These are phyloP conservation scores for Xerocomus cyaneibrunnescens DNA, from an alignment of 1,284 basidiomycete species.

Conservation along the genomic window DNA sequence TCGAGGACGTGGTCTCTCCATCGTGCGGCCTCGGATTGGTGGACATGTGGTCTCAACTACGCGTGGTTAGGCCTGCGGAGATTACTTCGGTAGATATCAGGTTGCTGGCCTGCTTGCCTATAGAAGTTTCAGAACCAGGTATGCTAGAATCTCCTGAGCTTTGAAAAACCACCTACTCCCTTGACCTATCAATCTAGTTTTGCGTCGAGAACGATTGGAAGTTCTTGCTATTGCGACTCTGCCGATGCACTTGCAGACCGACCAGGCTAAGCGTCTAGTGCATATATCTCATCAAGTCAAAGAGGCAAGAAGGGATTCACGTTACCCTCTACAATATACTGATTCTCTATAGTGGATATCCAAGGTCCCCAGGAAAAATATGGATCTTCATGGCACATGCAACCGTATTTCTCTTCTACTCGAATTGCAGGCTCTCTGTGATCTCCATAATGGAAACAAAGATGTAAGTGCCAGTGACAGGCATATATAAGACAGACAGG, in stretches of 20 bases:
- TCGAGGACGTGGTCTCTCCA: slow-evolving; percentile 47
- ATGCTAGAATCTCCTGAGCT: background rate
- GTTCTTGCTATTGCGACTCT: slow-evolving; percentile 28
- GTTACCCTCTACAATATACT: background rate
- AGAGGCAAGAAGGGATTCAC: slow-evolving; percentile 17
- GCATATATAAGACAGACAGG: background rate
- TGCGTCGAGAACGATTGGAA: slow-evolving; percentile 27
- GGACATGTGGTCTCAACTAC: slow-evolving; percentile 54
- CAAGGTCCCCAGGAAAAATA: slow-evolving; percentile 2
- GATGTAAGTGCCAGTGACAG: slow-evolving; percentile 14
- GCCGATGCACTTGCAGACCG: slow-evolving; percentile 15
- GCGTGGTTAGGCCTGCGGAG: slow-evolving; percentile 15
- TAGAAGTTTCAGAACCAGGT: slow-evolving; percentile 13
- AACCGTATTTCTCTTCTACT: slow-evolving; percentile 23
- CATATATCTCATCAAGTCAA: slow-evolving; percentile 23
- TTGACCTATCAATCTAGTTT: slow-evolving; percentile 14
- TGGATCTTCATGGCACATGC: slow-evolving; percentile 1
- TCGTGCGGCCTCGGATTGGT: slow-evolving; percentile 55
- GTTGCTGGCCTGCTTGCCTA: slow-evolving; percentile 9
- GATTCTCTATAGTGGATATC: slow-evolving; percentile 22
- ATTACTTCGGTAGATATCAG: slow-evolving; percentile 22
- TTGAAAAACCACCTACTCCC: background rate
- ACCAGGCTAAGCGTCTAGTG: slow-evolving; percentile 9
- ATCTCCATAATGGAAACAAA: slow-evolving; percentile 17
- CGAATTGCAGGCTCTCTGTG: slow-evolving; percentile 26